Evolutionary conservation across 2,329 filamentous ascomycete genomes (phyloP), one percentile per base, ranked within the genome.

Genomic region (Epichloe brachyelytri): DNA sequence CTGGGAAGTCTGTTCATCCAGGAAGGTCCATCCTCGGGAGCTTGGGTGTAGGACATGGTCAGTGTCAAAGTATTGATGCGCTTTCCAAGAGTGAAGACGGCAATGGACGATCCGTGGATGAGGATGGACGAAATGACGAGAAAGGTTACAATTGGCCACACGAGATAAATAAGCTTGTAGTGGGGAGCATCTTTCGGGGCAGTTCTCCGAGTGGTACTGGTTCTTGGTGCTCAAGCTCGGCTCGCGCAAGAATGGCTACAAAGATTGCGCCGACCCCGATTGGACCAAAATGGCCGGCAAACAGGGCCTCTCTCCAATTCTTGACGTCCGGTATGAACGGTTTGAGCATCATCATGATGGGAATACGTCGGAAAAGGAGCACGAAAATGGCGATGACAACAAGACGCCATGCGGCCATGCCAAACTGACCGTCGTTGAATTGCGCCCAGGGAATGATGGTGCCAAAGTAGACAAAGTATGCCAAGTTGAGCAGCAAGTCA

Each of bases 241-340:
- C 90, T 62, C 91, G 79, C 17, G 93, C 89, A 46, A 98, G 74
- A 53, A 98, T 95, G 19, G 89, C 88, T 46, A 95, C 85, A 58
- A 98, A 98, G 53, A 98, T 90, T 55, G 91, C 93, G 54, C 93
- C 93, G 49, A 98, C 93, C 49, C 93, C 93, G 58, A 98, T 97
- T 30, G 93, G 93, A 6, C 93, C 93, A 63, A 98, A 98, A 65
- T 98, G 93, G 2, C 93, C 93, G 15, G 93, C 93, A 64, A 98
- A 98, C 1, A 96, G 73, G 5, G 93, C 91, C 65, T 98, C 93
- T 60, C 93, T 84, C 91, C 93, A 98, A 0, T 91, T 97, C 69
- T 96, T 97, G 60, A 98, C 83, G 62, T 98, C 93, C 0, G 93
- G 91, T 66, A 98, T 97, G 5, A 96, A 56, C 0, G 93, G 91